Base-by-base conservation (phyloP, 2,329 filamentous ascomycete genomes). In the Immersiporthe knoxdaviesiana region DNA sequence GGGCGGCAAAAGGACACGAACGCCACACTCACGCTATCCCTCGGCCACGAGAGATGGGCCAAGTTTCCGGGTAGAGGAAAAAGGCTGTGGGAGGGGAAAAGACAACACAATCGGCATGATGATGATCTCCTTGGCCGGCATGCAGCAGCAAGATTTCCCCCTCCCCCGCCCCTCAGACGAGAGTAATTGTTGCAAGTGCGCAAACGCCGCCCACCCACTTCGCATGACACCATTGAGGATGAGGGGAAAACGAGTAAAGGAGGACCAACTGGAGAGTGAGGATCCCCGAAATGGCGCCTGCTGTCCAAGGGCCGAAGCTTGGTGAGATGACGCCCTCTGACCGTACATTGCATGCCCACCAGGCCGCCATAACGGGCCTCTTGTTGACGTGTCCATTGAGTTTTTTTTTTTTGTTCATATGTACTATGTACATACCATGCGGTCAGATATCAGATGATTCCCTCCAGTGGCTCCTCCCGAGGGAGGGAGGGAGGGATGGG, bases 371-470 rank as follows among this genome's bases (percentile, higher is more conserved):
- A 71, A 71, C 64, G 64, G 69, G 69, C 69, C 69, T 37, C 67
- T 50, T 41, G 69, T 71, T 71, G 69, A 71, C 69, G 69, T 71
- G 69, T 71, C 63, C 67, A 50, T 60, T 60, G 67, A n/a, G 27
- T 69, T 64, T 65, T 68, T n/a, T n/a, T n/a, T n/a, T n/a, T n/a
- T n/a, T n/a, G n/a, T n/a, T n/a, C n/a, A n/a, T n/a, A n/a, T n/a
- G n/a, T n/a, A n/a, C n/a, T 63, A 69, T 69, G 67, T 69, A 68
- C 59, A 66, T 65, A 63, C 63, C n/a, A 71, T 71, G 69, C 69
- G 68, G 67, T 69, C 69, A 69, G 69, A 71, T 67, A 71, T 65
- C 67, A 69, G 63, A 69, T 69, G 67, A 69, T 69, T 44, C 39
- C 30, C 30, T 10, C 58, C 18, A 69, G 59, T 69, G 67, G 67